Evolutionary conservation across 495 filamentous ascomycete genomes (phyloP).

Genomic region (Echria macrotheca): DNA sequence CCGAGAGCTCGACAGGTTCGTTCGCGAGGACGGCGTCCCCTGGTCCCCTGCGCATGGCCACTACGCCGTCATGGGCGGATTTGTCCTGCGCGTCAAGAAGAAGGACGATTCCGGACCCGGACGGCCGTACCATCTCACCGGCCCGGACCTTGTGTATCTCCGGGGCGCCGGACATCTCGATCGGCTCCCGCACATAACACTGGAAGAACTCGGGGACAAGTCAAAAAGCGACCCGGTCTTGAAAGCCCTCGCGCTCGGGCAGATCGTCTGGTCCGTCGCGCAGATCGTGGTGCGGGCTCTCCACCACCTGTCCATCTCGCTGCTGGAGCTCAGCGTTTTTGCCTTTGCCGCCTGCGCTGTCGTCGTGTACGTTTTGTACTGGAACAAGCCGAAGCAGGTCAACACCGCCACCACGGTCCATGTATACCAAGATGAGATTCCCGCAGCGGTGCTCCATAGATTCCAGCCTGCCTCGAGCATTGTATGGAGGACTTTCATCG

Average conservation of each 20-base stretch:
- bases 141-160: not conserved
- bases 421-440: not conserved
- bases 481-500: not conserved
- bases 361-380: constrained; percentile 3
- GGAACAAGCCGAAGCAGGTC: constrained; percentile 2
- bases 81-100: constrained; percentile 2
- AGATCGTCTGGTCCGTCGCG: constrained; percentile 2
- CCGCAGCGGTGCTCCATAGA: no score
- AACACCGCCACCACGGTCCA: not conserved
- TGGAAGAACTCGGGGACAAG: not conserved
- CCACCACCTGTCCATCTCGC: constrained; percentile 1
- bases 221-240: constrained; percentile 5
- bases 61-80: constrained; percentile 7
- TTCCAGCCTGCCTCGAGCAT: no score
- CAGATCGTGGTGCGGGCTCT: not conserved
- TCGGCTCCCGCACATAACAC: not conserved
- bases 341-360: constrained; percentile 5
- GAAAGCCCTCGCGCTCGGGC: constrained; percentile 2
- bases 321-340: constrained; percentile 4
- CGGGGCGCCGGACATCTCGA: not conserved
- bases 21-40: not conserved
- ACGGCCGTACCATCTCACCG: constrained; percentile 2
- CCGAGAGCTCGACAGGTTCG: not conserved
- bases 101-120: not conserved
- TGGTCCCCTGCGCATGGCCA: constrained; percentile 4